A percentile compares a stretch with the other conserved stretches of the same genome.
These are phyloP conservation scores for Solanum hybrid DNA, from an alignment of 305 asterid genomes.

Conservation along the genomic window DNA sequence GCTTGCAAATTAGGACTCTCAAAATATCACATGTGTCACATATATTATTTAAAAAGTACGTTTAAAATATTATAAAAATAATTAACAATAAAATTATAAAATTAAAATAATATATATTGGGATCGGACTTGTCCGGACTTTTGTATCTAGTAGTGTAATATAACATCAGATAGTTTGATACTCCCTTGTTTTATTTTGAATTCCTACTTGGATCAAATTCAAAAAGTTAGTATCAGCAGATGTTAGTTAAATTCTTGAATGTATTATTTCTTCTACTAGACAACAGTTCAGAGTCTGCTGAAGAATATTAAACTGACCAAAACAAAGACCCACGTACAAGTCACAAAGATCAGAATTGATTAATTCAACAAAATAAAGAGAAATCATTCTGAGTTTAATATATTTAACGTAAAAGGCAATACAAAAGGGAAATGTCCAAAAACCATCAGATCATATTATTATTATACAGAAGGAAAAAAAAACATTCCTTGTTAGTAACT, in stretches of 20 bases:
- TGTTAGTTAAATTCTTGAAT: not conserved
- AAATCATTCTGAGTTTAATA: not conserved
- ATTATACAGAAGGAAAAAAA: not conserved
- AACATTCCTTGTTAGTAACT: not conserved
- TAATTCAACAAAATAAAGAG: not conserved
- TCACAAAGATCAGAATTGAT: not conserved
- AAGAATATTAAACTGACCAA: not conserved
- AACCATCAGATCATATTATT: not conserved
- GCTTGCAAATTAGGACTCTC: not conserved
- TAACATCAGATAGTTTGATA: not conserved
- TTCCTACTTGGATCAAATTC: not conserved
- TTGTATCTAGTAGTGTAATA: not conserved
- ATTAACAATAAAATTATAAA: no score
- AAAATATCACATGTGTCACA: not conserved
- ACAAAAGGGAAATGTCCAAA: not conserved
- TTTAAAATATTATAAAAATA: no score
- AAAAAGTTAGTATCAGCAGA: not conserved
- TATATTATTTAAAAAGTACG: no score
- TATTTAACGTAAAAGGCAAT: not conserved
- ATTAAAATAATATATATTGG: not conserved
- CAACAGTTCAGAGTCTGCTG: not conserved
- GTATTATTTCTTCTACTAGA: not conserved
- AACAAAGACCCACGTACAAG: not conserved
- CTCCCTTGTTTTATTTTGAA: not conserved
- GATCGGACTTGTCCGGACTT: not conserved